Conservation (phyloP, 768 basidiomycete genomes). For the Mrakia frigida region DNA sequence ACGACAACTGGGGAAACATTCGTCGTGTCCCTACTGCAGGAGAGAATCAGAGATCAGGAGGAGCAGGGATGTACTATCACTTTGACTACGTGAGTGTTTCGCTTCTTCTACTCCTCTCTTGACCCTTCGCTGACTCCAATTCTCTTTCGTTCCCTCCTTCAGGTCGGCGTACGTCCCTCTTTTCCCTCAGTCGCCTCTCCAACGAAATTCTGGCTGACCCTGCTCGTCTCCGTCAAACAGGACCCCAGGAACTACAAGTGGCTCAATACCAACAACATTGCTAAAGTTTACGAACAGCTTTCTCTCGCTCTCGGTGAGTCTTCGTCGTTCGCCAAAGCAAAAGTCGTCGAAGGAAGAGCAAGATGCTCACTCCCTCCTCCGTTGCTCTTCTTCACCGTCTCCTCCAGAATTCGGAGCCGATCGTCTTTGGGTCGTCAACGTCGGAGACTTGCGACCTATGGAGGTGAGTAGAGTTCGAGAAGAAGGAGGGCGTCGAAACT, state of each 20-base stretch:
- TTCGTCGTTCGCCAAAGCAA: too few species aligned
- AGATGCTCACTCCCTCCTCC: too few species aligned
- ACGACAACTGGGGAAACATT: constrained; percentile 72
- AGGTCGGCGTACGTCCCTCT: constrained; percentile 51
- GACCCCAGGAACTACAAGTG: constrained; percentile 63
- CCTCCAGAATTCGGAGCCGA: constrained; percentile 52
- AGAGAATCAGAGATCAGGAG: constrained; percentile 11
- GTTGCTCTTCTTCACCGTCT: too few species aligned
- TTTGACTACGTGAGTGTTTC: not conserved
- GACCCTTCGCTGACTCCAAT: not conserved
- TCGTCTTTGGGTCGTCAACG: constrained; percentile 65
- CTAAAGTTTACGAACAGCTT: constrained; percentile 58
- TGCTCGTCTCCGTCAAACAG: too few species aligned
- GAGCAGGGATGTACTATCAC: not conserved
- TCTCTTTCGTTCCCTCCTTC: constrained; percentile 23
- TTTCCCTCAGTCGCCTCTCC: too few species aligned
- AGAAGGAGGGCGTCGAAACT: too few species aligned
- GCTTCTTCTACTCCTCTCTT: not conserved
- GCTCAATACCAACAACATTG: constrained; percentile 52
- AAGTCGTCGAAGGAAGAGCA: too few species aligned
- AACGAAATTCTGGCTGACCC: too few species aligned
- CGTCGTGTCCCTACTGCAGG: constrained; percentile 49
- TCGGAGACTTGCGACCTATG: constrained; percentile 69
- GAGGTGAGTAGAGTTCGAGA: constrained; percentile 45
- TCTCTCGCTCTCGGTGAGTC: constrained; percentile 51